Conservation (phyloP, 768 basidiomycete genomes). For the Rhizopogon vinicolor region DNA sequence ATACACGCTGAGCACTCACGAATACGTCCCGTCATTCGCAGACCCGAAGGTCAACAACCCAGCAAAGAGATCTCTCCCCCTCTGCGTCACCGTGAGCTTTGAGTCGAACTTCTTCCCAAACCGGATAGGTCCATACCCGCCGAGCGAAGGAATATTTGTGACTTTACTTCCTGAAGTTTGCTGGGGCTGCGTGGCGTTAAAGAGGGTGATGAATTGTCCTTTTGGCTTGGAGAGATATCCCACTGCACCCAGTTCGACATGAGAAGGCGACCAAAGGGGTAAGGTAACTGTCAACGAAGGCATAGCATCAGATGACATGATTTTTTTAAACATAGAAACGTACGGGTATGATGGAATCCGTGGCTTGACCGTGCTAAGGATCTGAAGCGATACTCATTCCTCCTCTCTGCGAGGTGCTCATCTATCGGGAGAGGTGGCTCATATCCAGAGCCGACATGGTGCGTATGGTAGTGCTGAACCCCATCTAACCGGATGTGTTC, state of each 20-base stretch:
- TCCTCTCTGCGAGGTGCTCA: conserved; percentile 33
- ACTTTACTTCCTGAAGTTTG: conserved; percentile 36
- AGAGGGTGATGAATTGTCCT: conserved; percentile 61
- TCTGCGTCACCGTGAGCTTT: conserved; percentile 51
- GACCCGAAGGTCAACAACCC: conserved; percentile 43
- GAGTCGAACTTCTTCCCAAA: conserved; percentile 36
- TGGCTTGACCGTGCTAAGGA: conserved; percentile 50
- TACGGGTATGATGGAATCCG: conserved; percentile 64
- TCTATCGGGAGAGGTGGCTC: conserved; percentile 36
- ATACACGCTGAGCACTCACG: conserved; percentile 44
- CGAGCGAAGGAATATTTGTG: conserved; percentile 47
- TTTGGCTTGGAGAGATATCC: conserved; percentile 61
- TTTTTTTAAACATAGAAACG: conserved; percentile 15
- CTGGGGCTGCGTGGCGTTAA: conserved; percentile 55
- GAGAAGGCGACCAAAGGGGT: conserved; percentile 63
- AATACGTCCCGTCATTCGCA: conserved; percentile 27
- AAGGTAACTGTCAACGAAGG: conserved; percentile 39
- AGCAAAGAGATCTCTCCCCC: conserved; percentile 49
- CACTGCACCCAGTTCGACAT: conserved; percentile 58
- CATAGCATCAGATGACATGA: not conserved
- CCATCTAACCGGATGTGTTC: not conserved
- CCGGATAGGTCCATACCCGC: conserved; percentile 50
- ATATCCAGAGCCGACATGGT: conserved; percentile 28
- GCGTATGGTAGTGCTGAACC: not conserved
- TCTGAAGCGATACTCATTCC: conserved; percentile 66